These are phyloP conservation scores for Fusarium xylarioides DNA, from an alignment of 2,329 filamentous ascomycete species.

Conservation along the genomic window DNA sequence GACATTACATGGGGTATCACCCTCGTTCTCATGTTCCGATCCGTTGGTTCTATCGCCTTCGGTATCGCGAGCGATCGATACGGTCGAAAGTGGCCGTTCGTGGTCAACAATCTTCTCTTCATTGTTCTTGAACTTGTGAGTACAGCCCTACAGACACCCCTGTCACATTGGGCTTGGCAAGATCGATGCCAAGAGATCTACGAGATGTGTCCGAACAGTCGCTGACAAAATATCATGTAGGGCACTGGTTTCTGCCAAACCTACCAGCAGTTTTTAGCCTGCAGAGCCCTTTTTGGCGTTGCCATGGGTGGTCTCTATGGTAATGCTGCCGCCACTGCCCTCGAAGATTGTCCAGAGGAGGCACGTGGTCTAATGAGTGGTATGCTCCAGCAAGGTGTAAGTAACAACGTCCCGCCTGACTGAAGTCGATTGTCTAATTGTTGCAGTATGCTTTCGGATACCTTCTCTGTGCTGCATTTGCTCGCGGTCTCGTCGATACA, in stretches of 20 bases:
- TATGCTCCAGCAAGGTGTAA: slow-evolving; percentile 75
- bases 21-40: slow-evolving; percentile 68
- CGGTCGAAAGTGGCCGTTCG: slow-evolving; percentile 75
- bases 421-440: background rate
- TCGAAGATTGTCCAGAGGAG: slow-evolving; percentile 76
- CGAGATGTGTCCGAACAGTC: background rate
- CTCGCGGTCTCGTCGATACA: slow-evolving; percentile 75
- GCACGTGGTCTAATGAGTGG: slow-evolving; percentile 79
- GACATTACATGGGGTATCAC: slow-evolving; percentile 73
- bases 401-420: background rate
- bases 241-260: slow-evolving; percentile 74
- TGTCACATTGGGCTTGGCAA: slow-evolving; percentile 3
- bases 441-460: slow-evolving; percentile 70
- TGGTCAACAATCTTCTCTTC: slow-evolving; percentile 78
- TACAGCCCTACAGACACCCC: slow-evolving; percentile 1
- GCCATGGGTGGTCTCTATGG: slow-evolving; percentile 86
- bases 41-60: slow-evolving; percentile 63
- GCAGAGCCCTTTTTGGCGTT: slow-evolving; percentile 78
- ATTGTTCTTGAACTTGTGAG: slow-evolving; percentile 75
- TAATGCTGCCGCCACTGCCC: slow-evolving; percentile 79
- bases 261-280: slow-evolving; percentile 77
- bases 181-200: background rate
- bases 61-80: slow-evolving; percentile 65
- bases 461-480: slow-evolving; percentile 66
- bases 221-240: slow-evolving; percentile 43